phyloP scores from a whole-genome alignment of 441 rosid genomes.

The Hypseocharis bilobata region DNA sequence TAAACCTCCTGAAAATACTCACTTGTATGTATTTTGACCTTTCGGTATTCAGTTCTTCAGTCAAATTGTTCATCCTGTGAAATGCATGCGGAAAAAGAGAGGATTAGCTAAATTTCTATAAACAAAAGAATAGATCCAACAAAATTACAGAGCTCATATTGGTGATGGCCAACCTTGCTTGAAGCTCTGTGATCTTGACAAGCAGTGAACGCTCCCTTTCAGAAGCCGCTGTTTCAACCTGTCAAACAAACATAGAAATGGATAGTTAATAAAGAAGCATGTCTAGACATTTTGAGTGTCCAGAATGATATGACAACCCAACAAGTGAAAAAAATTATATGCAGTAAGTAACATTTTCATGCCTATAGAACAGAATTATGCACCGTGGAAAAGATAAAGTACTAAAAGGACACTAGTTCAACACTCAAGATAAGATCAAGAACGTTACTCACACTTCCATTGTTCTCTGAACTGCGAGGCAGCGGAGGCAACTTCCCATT shows the following conservation, averaged over 20 bases:
- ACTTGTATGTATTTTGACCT: conserved; percentile 59
- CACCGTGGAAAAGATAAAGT: neutral
- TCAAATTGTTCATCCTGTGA: conserved; percentile 64
- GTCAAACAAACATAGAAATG: conserved; percentile 21
- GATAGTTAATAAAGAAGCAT: neutral
- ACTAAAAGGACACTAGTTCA: neutral
- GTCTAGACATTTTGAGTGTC: neutral
- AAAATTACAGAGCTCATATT: conserved; percentile 9
- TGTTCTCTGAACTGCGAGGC: conserved; percentile 58
- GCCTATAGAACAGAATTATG: too few species aligned
- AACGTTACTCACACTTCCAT: conserved; percentile 54
- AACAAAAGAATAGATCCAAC: neutral
- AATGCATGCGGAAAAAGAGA: neutral
- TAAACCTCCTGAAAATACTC: conserved; percentile 26
- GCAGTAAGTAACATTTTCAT: too few species aligned
- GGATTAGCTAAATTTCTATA: conserved; percentile 10
- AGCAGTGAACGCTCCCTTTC: conserved; percentile 74
- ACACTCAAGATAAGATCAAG: neutral
- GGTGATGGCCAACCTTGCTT: conserved; percentile 49
- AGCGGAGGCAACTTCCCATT: conserved; percentile 79
- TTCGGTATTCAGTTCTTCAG: conserved; percentile 66
- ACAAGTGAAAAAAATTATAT: neutral
- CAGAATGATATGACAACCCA: neutral
- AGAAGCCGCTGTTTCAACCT: conserved; percentile 54
- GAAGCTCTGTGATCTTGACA: conserved; percentile 59